Percentiles rank a stretch among this genome's conserved stretches.
Evolutionary conservation across 768 basidiomycete genomes (phyloP).

Genomic region (Dioszegia crocea): DNA sequence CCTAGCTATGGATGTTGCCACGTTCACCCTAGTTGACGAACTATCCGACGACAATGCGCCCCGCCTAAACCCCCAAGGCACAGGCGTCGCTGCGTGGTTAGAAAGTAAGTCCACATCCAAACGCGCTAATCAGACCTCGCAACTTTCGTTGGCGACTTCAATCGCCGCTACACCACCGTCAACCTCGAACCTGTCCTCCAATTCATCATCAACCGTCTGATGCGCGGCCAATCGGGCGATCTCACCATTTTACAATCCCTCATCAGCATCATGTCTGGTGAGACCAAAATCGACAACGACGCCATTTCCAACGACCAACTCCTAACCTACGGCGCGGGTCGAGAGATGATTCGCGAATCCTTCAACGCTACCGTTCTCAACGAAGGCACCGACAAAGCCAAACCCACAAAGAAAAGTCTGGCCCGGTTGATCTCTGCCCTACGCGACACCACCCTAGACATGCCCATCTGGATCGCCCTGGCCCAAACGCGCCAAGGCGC

Average conservation of each 20-base stretch:
- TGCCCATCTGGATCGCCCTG: conserved; percentile 84
- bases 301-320: conserved; percentile 80
- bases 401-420: conserved; percentile 39
- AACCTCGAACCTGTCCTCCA: conserved; percentile 77
- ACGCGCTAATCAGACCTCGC: conserved; percentile 65
- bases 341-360: conserved; percentile 78
- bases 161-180: conserved; percentile 69
- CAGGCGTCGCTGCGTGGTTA: conserved; percentile 33
- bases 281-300: conserved; percentile 77
- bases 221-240: conserved; percentile 67
- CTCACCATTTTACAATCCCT: conserved; percentile 87
- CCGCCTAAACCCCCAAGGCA: conserved; percentile 28
- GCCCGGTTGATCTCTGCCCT: conserved; percentile 47
- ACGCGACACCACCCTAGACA: conserved; percentile 58
- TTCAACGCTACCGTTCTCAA: conserved; percentile 45
- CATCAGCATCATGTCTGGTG: conserved; percentile 91
- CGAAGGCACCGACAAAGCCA: conserved; percentile 41
- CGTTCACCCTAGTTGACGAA: conserved; percentile 80
- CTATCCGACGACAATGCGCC: conserved; percentile 59
- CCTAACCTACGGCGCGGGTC: conserved; percentile 83
- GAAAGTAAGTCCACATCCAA: conserved; percentile 23
- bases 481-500: conserved; percentile 67
- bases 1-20: conserved; percentile 89
- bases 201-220: conserved; percentile 86
- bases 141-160: conserved; percentile 87